Conservation (phyloP, 345 rosid genomes). For the Gossypium ekmanianum region DNA sequence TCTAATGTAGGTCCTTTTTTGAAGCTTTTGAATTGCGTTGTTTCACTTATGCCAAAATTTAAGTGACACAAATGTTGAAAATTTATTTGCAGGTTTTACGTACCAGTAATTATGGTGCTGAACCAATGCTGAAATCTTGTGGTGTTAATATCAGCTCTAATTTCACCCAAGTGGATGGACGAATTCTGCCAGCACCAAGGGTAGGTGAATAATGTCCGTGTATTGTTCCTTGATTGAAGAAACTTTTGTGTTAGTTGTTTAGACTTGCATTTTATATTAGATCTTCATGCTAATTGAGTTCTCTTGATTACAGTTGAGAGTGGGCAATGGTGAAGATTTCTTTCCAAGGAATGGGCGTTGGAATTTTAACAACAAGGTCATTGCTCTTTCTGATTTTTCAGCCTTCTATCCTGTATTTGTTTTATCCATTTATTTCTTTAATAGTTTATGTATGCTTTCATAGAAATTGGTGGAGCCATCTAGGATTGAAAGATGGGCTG, state of each 20-base stretch:
- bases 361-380: conserved; percentile 89
- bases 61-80: not conserved
- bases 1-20: conserved; percentile 43
- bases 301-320: conserved; percentile 54
- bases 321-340: conserved; percentile 80
- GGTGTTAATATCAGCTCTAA: conserved; percentile 55
- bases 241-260: not conserved
- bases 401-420: not conserved
- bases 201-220: conserved; percentile 22
- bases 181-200: conserved; percentile 71
- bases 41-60: conserved; percentile 7
- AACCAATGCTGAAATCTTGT: conserved; percentile 60
- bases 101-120: conserved; percentile 64
- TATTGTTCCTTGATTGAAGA: not conserved
- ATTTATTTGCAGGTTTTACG: conserved; percentile 52
- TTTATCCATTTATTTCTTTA: conserved; percentile 13
- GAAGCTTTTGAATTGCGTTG: not conserved
- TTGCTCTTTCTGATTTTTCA: not conserved
- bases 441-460: conserved; percentile 14
- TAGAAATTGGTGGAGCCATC: conserved; percentile 75
- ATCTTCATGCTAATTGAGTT: not conserved
- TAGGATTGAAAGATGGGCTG: conserved; percentile 73
- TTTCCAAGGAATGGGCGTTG: conserved; percentile 78
- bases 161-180: conserved; percentile 81
- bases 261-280: not conserved